These are phyloP conservation scores for Larix kaempferi DNA, from an alignment of 75 land plant genomes.

Conservation along the genomic window DNA sequence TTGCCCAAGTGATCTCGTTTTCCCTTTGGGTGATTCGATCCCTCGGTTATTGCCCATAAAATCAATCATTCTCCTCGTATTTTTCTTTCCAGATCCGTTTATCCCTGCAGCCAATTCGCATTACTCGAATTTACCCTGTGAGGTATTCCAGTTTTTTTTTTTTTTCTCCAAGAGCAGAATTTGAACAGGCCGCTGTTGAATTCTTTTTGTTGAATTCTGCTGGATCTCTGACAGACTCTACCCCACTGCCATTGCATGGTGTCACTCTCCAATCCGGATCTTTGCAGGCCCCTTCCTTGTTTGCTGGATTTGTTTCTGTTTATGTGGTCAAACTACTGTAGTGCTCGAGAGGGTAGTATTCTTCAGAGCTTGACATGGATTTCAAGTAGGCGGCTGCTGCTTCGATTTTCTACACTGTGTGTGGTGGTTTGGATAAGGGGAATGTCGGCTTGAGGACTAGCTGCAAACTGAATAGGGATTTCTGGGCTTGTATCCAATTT, in stretches of 20 bases:
- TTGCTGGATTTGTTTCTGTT: background rate
- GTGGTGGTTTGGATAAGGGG: background rate
- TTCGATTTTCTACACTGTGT: background rate
- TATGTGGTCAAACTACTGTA: background rate
- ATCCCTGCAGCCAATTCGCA: too few relatives aligned
- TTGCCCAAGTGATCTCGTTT: too few relatives aligned
- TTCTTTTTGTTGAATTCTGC: background rate
- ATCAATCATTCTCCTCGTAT: background rate
- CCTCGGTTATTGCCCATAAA: background rate
- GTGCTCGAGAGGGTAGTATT: too few relatives aligned
- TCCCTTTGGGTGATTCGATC: background rate
- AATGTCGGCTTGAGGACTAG: background rate
- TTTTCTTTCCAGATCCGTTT: background rate
- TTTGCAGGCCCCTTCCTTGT: background rate
- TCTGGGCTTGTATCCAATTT: background rate
- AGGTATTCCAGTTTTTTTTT: background rate
- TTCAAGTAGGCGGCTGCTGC: slow-evolving; percentile 6
- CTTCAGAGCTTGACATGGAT: background rate
- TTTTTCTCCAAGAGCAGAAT: background rate
- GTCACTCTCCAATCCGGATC: background rate
- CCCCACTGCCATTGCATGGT: background rate
- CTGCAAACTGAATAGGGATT: background rate
- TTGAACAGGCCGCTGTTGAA: background rate
- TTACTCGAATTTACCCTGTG: too few relatives aligned
- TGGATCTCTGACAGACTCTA: background rate